Percentiles rank a stretch among this genome's conserved stretches.
These are phyloP conservation scores for Helminthosporium solani DNA, from an alignment of 2,329 filamentous ascomycete species.

Conservation along the genomic window DNA sequence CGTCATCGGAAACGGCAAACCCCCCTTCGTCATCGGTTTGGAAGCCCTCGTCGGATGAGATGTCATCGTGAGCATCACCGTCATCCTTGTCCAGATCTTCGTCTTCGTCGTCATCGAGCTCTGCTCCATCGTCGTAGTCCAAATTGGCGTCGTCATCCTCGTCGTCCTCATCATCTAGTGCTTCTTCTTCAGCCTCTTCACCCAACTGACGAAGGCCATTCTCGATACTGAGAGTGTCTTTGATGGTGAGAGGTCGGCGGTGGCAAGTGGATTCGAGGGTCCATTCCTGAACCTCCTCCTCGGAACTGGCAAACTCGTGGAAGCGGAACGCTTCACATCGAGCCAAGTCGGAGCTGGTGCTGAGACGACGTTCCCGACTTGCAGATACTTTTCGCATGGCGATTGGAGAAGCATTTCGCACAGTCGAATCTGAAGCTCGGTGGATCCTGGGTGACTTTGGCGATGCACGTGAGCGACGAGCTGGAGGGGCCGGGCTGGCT, in stretches of 20 bases:
- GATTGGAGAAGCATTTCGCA: slow-evolving; percentile 51
- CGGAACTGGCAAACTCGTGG: slow-evolving; percentile 88
- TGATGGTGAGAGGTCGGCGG: slow-evolving; percentile 75
- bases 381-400: slow-evolving; percentile 43
- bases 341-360: slow-evolving; percentile 44
- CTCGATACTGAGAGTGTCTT: slow-evolving; percentile 87
- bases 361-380: slow-evolving; percentile 38
- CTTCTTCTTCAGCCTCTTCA: slow-evolving; percentile 90
- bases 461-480: slow-evolving; percentile 27
- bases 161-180: slow-evolving; percentile 63
- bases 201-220: slow-evolving; percentile 81
- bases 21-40: slow-evolving; percentile 78
- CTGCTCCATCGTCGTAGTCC: slow-evolving; percentile 44
- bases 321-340: slow-evolving; percentile 64
- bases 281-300: slow-evolving; percentile 89
- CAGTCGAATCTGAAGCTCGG: slow-evolving; percentile 53
- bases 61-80: slow-evolving; percentile 33
- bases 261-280: slow-evolving; percentile 68
- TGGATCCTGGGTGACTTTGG: slow-evolving; percentile 41
- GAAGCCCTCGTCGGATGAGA: slow-evolving; percentile 64
- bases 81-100: slow-evolving; percentile 42
- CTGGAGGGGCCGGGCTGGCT: slow-evolving; percentile 46
- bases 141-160: slow-evolving; percentile 50
- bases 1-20: slow-evolving; percentile 69
- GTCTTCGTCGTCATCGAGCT: slow-evolving; percentile 49